Conservation (phyloP, 2,329 filamentous ascomycete genomes). For the Exophiala phaeomuriformis region DNA sequence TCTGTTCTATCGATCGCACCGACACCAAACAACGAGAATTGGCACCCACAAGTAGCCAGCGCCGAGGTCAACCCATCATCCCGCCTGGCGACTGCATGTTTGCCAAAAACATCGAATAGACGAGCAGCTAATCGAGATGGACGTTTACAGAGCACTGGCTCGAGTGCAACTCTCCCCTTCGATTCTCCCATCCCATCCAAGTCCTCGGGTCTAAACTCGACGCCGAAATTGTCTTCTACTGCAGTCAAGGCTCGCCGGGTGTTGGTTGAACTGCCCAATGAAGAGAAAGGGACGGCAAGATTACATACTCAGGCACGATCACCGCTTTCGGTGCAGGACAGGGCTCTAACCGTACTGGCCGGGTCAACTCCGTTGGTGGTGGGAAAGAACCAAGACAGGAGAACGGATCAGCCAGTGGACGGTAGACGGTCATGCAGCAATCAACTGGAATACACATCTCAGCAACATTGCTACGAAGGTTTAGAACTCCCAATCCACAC, state of each 20-base stretch:
- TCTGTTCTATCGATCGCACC: constrained; percentile 13
- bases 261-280: constrained; percentile 9
- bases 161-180: neutral
- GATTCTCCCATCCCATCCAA: neutral
- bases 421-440: neutral
- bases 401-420: neutral
- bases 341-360: neutral
- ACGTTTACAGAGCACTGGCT: neutral
- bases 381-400: neutral
- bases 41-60: neutral
- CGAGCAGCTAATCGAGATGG: neutral
- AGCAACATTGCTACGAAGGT: neutral
- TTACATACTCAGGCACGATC: neutral
- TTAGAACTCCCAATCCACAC: neutral
- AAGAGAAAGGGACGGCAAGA: constrained; percentile 2
- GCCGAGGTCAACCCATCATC: neutral
- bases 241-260: neutral
- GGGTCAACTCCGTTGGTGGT: neutral
- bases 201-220: neutral
- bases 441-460: neutral
- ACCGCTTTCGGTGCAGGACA: neutral
- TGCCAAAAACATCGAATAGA: neutral
- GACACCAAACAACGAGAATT: constrained; percentile 17
- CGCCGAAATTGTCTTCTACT: neutral
- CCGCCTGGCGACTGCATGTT: neutral